A percentile compares a stretch with the other conserved stretches of the same genome.
phyloP scores from a whole-genome alignment of 2,329 filamentous ascomycete species.

The Elsinoe batatas region DNA sequence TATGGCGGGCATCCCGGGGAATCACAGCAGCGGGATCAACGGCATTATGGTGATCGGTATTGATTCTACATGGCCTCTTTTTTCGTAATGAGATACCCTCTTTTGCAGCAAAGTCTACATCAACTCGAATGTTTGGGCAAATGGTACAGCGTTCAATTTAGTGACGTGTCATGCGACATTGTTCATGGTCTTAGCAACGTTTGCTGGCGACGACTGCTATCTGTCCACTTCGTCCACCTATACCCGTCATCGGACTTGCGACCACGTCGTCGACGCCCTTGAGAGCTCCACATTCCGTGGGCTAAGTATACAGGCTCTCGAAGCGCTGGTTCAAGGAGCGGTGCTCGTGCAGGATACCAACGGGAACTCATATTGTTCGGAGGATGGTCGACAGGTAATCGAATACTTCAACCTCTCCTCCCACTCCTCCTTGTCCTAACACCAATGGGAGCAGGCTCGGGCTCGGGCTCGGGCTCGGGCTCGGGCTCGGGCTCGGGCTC shows the following conservation, averaged over 20 bases:
- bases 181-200: background rate
- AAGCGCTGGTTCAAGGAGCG: background rate
- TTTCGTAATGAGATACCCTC: background rate
- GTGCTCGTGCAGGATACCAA: background rate
- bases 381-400: too few species aligned
- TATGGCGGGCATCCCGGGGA: constrained; percentile 4
- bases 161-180: too few species aligned
- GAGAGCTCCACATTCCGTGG: too few species aligned
- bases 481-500: constrained; percentile 19
- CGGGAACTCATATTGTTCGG: background rate
- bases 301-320: too few species aligned
- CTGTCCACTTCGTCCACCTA: background rate
- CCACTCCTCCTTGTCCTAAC: constrained; percentile 23
- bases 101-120: background rate
- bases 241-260: background rate
- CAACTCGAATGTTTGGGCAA: too few species aligned
- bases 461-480: constrained; percentile 11
- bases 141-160: too few species aligned
- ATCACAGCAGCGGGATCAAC: background rate
- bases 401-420: constrained; percentile 20
- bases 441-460: constrained; percentile 11
- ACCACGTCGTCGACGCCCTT: too few species aligned
- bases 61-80: background rate
- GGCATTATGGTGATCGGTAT: constrained; percentile 6
- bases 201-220: background rate